A percentile compares a stretch with the other conserved stretches of the same genome.
Evolutionary conservation across 352 stramenopile genomes (phyloP).

Genomic region (Pythium aristosporum): DNA sequence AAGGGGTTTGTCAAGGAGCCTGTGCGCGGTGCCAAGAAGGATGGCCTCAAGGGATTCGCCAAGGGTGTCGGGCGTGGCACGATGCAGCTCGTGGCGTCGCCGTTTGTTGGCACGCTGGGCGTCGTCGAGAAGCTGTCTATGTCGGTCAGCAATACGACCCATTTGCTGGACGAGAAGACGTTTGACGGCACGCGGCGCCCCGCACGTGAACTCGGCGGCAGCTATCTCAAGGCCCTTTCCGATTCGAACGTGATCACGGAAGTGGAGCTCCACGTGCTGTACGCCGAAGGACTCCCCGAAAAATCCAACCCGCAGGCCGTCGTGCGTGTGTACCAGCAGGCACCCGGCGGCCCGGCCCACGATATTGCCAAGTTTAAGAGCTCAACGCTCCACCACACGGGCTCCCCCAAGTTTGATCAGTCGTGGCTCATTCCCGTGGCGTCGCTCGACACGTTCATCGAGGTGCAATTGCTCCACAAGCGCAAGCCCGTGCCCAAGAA

Average conservation of each 20-base stretch:
- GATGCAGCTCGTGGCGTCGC: conserved; percentile 72
- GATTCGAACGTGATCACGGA: conserved; percentile 88
- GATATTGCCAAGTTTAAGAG: conserved; percentile 73
- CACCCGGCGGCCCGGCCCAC: conserved; percentile 38
- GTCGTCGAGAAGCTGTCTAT: conserved; percentile 83
- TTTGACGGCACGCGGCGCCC: conserved; percentile 77
- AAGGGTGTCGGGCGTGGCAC: conserved; percentile 80
- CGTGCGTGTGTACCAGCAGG: conserved; percentile 60
- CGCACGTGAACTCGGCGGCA: conserved; percentile 56
- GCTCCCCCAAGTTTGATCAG: conserved; percentile 75
- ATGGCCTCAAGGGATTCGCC: conserved; percentile 79
- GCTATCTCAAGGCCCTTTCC: conserved; percentile 64
- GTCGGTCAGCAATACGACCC: conserved; percentile 85
- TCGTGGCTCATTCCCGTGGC: conserved; percentile 79
- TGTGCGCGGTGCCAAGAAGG: conserved; percentile 67
- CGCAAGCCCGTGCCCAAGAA: conserved; percentile 86
- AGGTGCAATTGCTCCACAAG: conserved; percentile 82
- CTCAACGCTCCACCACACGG: conserved; percentile 58
- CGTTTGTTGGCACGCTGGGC: conserved; percentile 80
- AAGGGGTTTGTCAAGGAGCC: conserved; percentile 82
- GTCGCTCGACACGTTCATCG: conserved; percentile 75
- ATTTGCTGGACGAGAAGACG: conserved; percentile 79
- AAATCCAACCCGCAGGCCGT: conserved; percentile 73
- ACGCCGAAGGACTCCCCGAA: conserved; percentile 64
- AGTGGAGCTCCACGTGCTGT: conserved; percentile 74